phyloP scores from a whole-genome alignment of 1,284 basidiomycete species.

The Sanghuangporus weigelae region DNA sequence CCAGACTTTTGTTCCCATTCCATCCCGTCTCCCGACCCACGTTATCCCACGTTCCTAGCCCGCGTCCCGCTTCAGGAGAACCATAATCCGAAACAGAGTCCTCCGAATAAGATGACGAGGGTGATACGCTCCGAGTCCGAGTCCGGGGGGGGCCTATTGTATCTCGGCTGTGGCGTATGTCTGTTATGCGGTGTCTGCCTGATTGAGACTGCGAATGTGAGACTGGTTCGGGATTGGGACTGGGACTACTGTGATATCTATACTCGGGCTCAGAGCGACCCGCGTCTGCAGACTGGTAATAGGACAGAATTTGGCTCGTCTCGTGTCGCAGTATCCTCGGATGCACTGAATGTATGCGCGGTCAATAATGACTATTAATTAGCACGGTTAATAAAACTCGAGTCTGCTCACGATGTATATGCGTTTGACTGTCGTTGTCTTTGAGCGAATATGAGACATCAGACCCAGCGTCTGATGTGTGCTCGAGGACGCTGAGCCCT shows the following conservation, averaged over 20 bases:
- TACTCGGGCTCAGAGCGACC: conserved; percentile 14
- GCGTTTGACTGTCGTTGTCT: background rate
- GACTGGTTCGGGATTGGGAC: background rate
- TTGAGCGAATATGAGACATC: background rate
- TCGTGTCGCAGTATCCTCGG: conserved; percentile 21
- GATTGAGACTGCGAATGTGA: background rate
- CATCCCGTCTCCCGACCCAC: background rate
- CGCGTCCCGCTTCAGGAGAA: background rate
- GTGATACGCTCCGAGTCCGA: background rate
- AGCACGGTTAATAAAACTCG: background rate
- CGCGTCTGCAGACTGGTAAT: conserved; percentile 30
- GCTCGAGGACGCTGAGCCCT: background rate
- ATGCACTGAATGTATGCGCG: conserved; percentile 6
- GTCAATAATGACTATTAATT: background rate
- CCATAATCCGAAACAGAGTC: background rate
- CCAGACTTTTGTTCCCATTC: background rate
- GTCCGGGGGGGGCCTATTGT: background rate
- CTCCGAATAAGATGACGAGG: background rate
- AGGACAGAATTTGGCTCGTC: conserved; percentile 32
- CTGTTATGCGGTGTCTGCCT: background rate
- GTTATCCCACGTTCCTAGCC: background rate
- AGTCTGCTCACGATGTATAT: background rate
- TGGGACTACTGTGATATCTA: background rate
- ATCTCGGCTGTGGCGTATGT: background rate
- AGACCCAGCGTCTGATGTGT: background rate